Evolutionary conservation across 306 rosid species (phyloP).

Genomic region (Acacia crassicarpa): DNA sequence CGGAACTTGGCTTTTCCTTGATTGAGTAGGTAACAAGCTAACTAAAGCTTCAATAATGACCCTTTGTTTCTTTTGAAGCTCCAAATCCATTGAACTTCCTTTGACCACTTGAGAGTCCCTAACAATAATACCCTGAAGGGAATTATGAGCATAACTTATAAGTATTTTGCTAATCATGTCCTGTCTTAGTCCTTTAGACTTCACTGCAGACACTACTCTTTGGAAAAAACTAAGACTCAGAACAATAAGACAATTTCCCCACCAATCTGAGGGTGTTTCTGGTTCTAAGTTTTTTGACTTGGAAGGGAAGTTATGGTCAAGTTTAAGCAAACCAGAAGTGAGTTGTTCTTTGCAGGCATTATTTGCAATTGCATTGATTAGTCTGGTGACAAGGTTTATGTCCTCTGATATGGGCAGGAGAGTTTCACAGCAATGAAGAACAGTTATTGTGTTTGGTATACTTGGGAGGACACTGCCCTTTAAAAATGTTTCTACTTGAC

Average conservation of each 20-base stretch:
- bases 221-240: constrained; percentile 84
- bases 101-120: constrained; percentile 61
- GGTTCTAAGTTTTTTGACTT: constrained; percentile 60
- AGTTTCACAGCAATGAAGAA: constrained; percentile 82
- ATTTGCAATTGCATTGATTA: constrained; percentile 79
- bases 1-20: constrained; percentile 88
- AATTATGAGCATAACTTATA: constrained; percentile 80
- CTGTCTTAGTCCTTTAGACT: constrained; percentile 91
- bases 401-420: constrained; percentile 83
- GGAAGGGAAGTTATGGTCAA: constrained; percentile 74
- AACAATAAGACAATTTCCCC: constrained; percentile 77
- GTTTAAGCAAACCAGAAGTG: constrained; percentile 75
- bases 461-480: constrained; percentile 70
- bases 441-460: constrained; percentile 71
- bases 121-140: constrained; percentile 73
- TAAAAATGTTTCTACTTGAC: constrained; percentile 62
- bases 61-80: constrained; percentile 82
- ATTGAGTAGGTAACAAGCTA: constrained; percentile 79
- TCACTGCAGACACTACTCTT: constrained; percentile 73
- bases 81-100: constrained; percentile 64
- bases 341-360: constrained; percentile 97
- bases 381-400: constrained; percentile 66
- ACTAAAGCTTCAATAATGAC: constrained; percentile 82
- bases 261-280: constrained; percentile 94
- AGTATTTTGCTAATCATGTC: constrained; percentile 89